phyloP scores from a whole-genome alignment of 106 monocot species.

The Dioscorea zingiberensis region DNA sequence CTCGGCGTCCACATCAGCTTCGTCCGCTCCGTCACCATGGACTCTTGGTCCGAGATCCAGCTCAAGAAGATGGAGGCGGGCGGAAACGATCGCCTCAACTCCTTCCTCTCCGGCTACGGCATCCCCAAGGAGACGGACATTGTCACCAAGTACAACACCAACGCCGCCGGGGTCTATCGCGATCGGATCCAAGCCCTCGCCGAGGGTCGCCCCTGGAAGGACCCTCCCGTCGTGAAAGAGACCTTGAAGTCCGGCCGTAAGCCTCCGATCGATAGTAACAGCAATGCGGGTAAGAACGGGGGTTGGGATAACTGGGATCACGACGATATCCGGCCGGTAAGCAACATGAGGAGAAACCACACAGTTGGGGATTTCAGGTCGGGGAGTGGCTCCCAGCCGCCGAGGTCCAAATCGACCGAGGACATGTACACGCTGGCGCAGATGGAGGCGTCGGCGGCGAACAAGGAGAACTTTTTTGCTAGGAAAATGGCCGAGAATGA shows the following conservation, averaged over 20 bases:
- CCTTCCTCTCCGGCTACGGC: constrained; percentile 54
- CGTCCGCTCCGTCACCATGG: constrained; percentile 78
- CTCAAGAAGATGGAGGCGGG: constrained; percentile 85
- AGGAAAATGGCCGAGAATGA: constrained; percentile 38
- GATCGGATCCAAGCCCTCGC: constrained; percentile 79
- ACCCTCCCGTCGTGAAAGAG: constrained; percentile 75
- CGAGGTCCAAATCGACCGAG: constrained; percentile 32
- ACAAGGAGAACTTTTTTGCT: constrained; percentile 30
- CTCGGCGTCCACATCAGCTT: constrained; percentile 72
- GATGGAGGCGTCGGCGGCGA: constrained; percentile 22
- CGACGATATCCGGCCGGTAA: constrained; percentile 14
- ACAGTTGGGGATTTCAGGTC: constrained; percentile 28
- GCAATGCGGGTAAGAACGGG: background rate
- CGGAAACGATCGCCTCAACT: constrained; percentile 76
- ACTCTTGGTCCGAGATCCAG: constrained; percentile 90
- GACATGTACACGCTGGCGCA: constrained; percentile 27
- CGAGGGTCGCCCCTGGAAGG: constrained; percentile 62
- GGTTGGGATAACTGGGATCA: constrained; percentile 28
- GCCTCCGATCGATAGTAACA: constrained; percentile 31
- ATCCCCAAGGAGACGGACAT: constrained; percentile 70
- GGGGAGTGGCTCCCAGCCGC: background rate
- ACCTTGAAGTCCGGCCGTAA: constrained; percentile 17
- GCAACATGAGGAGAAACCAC: constrained; percentile 22
- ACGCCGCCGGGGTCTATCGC: constrained; percentile 62
- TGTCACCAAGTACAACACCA: constrained; percentile 66